phyloP scores from a whole-genome alignment of 2,329 filamentous ascomycete genomes.

The Fusarium austroafricanum region DNA sequence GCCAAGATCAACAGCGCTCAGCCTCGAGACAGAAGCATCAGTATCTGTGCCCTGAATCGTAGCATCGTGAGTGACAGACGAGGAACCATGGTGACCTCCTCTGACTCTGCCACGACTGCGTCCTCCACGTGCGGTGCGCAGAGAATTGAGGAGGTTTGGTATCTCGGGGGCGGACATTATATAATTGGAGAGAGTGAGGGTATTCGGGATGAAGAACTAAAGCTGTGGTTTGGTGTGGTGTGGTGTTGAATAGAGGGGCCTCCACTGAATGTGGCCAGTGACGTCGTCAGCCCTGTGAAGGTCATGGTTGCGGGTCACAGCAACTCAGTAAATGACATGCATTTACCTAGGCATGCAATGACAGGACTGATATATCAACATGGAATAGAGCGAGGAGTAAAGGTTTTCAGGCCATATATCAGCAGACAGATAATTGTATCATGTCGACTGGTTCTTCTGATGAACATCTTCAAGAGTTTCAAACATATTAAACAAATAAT shows the following conservation, averaged over 20 bases:
- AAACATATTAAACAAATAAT: neutral
- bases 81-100: slow-evolving; percentile 49
- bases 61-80: slow-evolving; percentile 69
- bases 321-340: neutral
- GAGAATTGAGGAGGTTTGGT: slow-evolving; percentile 76
- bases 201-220: slow-evolving; percentile 6
- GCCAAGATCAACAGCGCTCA: slow-evolving; percentile 87
- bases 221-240: neutral
- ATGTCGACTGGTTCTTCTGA: neutral
- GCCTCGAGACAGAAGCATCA: slow-evolving; percentile 87
- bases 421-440: neutral
- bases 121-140: slow-evolving; percentile 57
- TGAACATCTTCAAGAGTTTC: slow-evolving; percentile 7
- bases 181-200: neutral
- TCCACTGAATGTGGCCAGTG: slow-evolving; percentile 7
- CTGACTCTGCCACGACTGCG: slow-evolving; percentile 45
- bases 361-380: neutral
- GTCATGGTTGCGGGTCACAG: slow-evolving; percentile 29
- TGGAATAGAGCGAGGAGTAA: neutral
- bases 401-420: too few relatives aligned
- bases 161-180: slow-evolving; percentile 79
- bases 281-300: slow-evolving; percentile 26
- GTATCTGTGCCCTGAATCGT: slow-evolving; percentile 90
- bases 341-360: neutral
- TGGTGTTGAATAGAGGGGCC: slow-evolving; percentile 3